phyloP scores from a whole-genome alignment of 2,329 filamentous ascomycete genomes.

The Cladophialophora immunda region DNA sequence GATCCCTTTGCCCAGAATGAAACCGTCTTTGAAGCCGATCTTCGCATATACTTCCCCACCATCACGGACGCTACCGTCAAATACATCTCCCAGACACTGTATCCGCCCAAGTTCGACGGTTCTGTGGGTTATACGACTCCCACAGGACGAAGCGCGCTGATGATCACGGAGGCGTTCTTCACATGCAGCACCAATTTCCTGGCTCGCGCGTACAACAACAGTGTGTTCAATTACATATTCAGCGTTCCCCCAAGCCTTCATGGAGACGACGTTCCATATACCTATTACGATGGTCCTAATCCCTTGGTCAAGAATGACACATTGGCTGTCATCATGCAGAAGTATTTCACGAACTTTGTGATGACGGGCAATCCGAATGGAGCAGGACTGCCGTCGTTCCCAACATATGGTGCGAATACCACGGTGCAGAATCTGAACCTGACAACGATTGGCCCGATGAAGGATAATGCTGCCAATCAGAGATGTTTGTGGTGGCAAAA shows the following conservation, averaged over 20 bases:
- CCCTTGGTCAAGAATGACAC: constrained; percentile 36
- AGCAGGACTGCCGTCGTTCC: constrained; percentile 52
- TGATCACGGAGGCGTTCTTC: constrained; percentile 56
- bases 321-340: constrained; percentile 19
- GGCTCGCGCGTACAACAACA: constrained; percentile 57
- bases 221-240: constrained; percentile 63
- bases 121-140: constrained; percentile 56
- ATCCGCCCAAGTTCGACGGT: constrained; percentile 61
- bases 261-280: constrained; percentile 61
- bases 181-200: constrained; percentile 64
- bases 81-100: constrained; percentile 58
- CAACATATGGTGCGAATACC: constrained; percentile 56
- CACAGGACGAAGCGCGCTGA: constrained; percentile 52
- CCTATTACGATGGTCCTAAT: constrained; percentile 56
- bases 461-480: constrained; percentile 57
- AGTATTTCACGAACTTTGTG: constrained; percentile 50
- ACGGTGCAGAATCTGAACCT: constrained; percentile 55
- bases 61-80: constrained; percentile 45
- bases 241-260: constrained; percentile 62
- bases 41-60: constrained; percentile 42
- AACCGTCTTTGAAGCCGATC: constrained; percentile 33
- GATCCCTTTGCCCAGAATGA: constrained; percentile 44
- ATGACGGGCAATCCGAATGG: constrained; percentile 47
- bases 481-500: constrained; percentile 65
- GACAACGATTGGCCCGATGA: constrained; percentile 51